Evolutionary conservation across 2,329 filamentous ascomycete species (phyloP).

Genomic region (Fusarium sp.): DNA sequence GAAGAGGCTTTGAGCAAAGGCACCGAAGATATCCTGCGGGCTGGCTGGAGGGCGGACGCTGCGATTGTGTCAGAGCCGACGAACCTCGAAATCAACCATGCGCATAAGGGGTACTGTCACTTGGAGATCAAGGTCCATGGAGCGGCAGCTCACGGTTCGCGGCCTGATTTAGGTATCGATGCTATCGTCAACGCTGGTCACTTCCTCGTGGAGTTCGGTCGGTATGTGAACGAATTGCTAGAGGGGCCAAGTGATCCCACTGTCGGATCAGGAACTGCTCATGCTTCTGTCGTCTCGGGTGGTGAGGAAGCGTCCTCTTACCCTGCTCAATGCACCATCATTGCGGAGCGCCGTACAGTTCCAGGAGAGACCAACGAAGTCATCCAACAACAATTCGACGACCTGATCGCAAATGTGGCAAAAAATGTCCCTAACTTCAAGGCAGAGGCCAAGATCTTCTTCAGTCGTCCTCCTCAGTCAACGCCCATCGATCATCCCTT

Average conservation of each 20-base stretch:
- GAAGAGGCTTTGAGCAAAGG: constrained; percentile 67
- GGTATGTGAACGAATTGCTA: constrained; percentile 56
- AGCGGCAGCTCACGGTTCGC: constrained; percentile 60
- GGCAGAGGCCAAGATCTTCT: constrained; percentile 58
- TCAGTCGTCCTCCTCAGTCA: constrained; percentile 61
- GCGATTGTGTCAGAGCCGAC: constrained; percentile 67
- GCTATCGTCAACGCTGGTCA: constrained; percentile 64
- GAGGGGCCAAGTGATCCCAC: constrained; percentile 49
- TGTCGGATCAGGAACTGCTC: constrained; percentile 59
- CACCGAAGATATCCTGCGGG: constrained; percentile 64
- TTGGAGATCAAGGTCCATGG: constrained; percentile 60
- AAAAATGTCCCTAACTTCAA: constrained; percentile 56
- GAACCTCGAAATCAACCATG: constrained; percentile 57
- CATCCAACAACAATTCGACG: constrained; percentile 56
- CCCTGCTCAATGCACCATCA: constrained; percentile 63
- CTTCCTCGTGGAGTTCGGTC: constrained; percentile 62
- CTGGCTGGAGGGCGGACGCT: constrained; percentile 68
- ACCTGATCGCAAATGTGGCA: constrained; percentile 54
- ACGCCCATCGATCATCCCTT: constrained; percentile 60
- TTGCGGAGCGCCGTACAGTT: constrained; percentile 65
- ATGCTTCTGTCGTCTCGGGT: constrained; percentile 64
- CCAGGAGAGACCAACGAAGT: constrained; percentile 58
- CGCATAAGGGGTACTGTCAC: constrained; percentile 67
- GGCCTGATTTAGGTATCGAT: constrained; percentile 62
- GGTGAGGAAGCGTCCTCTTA: constrained; percentile 68